Evolutionary conservation across 768 basidiomycete species (phyloP), one percentile per base, ranked within the genome.

Genomic region (Mycena latifolia): DNA sequence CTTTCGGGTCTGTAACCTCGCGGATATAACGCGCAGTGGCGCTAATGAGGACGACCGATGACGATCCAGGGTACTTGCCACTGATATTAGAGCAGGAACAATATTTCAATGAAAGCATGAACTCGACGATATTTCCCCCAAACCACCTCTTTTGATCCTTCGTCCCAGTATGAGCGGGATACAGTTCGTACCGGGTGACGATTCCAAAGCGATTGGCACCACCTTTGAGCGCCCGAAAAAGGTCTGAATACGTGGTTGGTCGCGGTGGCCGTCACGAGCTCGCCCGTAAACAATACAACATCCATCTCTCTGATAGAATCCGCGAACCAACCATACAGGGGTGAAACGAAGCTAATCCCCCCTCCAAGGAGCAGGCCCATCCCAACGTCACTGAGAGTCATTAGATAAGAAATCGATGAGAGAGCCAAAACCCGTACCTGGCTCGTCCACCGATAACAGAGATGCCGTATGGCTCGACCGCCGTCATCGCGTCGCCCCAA

Each of bases 201-300:
- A 84, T 82, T 1, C 81, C 82, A 65, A 82, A 83, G 15, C 82
- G 75, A 71, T 80, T 83, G 4, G 76, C 82, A 14, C 82, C 81
- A 5, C 82, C 82, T 65, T 82, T 82, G 48, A 84, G 71, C 7
- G 82, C 81, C 33, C 76, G 75, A 71, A 84, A 82, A 10, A 84
- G 76, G 65, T 83, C 82, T 0, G 78, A 67, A 61, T 81, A 80
- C 65, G 76, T 33, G 63, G n/a, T 83, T 1, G 74, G 67, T 79
- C 78, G 31, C 80, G 81, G n/a, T n/a, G n/a, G n/a, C n/a, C n/a
- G n/a, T n/a, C n/a, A n/a, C n/a, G n/a, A n/a, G n/a, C n/a, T n/a
- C n/a, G n/a, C n/a, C n/a, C n/a, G n/a, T n/a, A n/a, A n/a, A n/a
- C n/a, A n/a, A n/a, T n/a, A n/a, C n/a, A n/a, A n/a, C n/a, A n/a